A percentile compares a stretch with the other conserved stretches of the same genome.
Evolutionary conservation across 2,329 filamentous ascomycete species (phyloP).

Genomic region (Graphiopsis chlorocephala): DNA sequence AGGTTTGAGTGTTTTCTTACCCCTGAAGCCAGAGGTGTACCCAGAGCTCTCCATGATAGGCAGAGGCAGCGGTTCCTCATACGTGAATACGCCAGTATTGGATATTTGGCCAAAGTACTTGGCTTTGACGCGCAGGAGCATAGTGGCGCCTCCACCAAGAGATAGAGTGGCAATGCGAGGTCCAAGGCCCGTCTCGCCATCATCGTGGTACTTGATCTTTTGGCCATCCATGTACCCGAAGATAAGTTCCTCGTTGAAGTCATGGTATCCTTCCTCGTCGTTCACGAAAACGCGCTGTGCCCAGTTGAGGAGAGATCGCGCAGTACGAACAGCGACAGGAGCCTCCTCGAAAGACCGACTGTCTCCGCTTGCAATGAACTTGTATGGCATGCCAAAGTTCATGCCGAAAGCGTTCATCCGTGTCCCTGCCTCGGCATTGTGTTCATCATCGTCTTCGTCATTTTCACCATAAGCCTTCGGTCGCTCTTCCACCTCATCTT

Average conservation of each 20-base stretch:
- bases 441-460: background rate
- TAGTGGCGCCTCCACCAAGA: constrained; percentile 56
- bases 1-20: constrained; percentile 12
- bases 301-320: constrained; percentile 56
- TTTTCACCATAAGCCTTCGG: background rate
- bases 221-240: constrained; percentile 62
- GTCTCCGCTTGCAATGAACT: constrained; percentile 59
- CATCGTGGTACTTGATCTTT: constrained; percentile 64
- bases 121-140: constrained; percentile 58
- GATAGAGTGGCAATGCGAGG: constrained; percentile 62
- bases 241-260: constrained; percentile 64
- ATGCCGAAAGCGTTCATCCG: constrained; percentile 36
- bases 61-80: constrained; percentile 27
- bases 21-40: constrained; percentile 18
- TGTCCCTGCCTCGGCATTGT: constrained; percentile 24
- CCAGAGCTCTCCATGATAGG: background rate
- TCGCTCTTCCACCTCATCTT: background rate
- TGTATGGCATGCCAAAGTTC: constrained; percentile 60
- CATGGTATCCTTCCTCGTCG: constrained; percentile 27
- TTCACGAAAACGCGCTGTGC: constrained; percentile 42
- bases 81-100: constrained; percentile 34
- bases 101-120: constrained; percentile 45
- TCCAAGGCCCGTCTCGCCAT: constrained; percentile 62
- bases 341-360: constrained; percentile 52
- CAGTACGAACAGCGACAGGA: constrained; percentile 46